Base-by-base conservation (phyloP, 495 filamentous ascomycete genomes). In the Trichoderma orchidacearum region DNA sequence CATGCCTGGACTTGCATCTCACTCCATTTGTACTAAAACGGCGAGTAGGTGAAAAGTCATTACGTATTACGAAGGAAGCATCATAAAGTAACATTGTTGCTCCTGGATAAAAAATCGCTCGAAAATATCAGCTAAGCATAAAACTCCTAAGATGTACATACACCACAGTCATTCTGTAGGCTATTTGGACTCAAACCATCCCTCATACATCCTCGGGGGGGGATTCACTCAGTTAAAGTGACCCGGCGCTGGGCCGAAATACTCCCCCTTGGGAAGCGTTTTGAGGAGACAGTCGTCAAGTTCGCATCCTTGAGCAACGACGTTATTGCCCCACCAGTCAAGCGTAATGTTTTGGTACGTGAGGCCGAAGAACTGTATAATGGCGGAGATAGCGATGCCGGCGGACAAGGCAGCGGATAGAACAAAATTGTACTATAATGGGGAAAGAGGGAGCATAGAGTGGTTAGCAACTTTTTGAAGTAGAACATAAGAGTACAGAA, bases 301-400 rank as follows among this genome's bases (percentile, higher is more conserved):
- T 31, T 72, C 68, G 51, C 71, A 73, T 9, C 71, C 71, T 30
- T 63, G 54, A 4, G 38, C 21, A 3, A 62, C 51, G 3, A 68
- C 63, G 3, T 38, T 60, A 56, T 71, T 74, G 3, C 71, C 71
- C 71, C 70, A 72, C 71, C 71, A 74, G 35, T 67, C 30, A n/a
- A 72, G n/a, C 34, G 65, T 31, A n/a, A 69, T 38, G 32, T 64
- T 63, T 1, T 58, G 58, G 27, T 67, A 64, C 61, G 70, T 67
- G 38, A 72, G 56, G 23, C 64, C 55, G 56, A 72, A 74, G 64
- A 75, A 70, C 25, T 71, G 72, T 56, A 75, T 60, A 38, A 73
- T 66, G 32, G 60, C 71, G 7, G 64, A 62, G 28, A 75, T 60
- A 15, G 72, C 72, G 31, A 75, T 66, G 34, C 66, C 72, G 57